Evolutionary conservation across 1,139 yeast genomes (phyloP).

Genomic region (Nakaseomyces glabratus): DNA sequence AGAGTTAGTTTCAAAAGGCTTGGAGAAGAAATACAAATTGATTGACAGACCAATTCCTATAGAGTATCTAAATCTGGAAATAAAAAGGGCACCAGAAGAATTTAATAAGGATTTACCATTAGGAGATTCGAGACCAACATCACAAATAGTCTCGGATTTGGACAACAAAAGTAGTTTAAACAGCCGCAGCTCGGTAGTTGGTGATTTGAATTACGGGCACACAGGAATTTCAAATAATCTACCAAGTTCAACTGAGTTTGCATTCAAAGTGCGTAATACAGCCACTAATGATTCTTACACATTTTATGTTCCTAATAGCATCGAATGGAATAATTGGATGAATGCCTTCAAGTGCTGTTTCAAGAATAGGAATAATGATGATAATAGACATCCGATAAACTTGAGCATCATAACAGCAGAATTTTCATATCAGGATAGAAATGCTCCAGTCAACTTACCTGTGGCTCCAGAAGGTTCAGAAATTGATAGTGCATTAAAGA

Average conservation of each 20-base stretch:
- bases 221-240: slow-evolving; percentile 14
- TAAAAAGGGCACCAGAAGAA: slow-evolving; percentile 11
- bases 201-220: slow-evolving; percentile 10
- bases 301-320: slow-evolving; percentile 45
- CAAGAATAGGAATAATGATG: slow-evolving; percentile 40
- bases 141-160: slow-evolving; percentile 16
- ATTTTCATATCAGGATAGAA: slow-evolving; percentile 55
- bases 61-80: slow-evolving; percentile 49
- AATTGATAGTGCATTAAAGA: slow-evolving; percentile 41
- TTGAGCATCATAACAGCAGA: slow-evolving; percentile 48
- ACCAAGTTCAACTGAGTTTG: slow-evolving; percentile 26
- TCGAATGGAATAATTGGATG: slow-evolving; percentile 57
- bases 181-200: slow-evolving; percentile 13
- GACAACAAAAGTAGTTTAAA: slow-evolving; percentile 12
- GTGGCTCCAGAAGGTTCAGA: slow-evolving; percentile 57
- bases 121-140: background rate
- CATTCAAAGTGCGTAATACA: slow-evolving; percentile 41
- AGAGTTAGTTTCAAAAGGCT: slow-evolving; percentile 33
- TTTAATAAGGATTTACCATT: background rate
- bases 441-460: slow-evolving; percentile 49
- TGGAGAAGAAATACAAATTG: slow-evolving; percentile 34
- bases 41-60: slow-evolving; percentile 54
- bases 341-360: slow-evolving; percentile 47
- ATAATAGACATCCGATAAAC: slow-evolving; percentile 46
- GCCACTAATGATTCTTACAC: slow-evolving; percentile 48